phyloP scores from a whole-genome alignment of 352 stramenopile genomes.

The Stephanocyclus meneghinianus region DNA sequence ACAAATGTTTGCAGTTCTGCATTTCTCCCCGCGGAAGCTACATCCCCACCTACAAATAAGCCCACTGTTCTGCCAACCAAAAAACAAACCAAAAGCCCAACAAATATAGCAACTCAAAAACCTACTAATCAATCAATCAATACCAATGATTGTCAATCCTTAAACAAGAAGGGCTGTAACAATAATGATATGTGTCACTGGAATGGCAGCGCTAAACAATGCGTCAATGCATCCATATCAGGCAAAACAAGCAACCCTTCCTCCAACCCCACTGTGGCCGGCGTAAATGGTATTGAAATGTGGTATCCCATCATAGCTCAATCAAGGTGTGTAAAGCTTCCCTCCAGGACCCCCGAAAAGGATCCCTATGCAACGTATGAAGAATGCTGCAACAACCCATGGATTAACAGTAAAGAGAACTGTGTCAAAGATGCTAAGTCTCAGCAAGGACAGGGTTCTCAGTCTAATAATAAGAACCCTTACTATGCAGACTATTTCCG shows the following conservation, averaged over 20 bases:
- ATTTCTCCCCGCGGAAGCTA: background rate
- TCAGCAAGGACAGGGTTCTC: background rate
- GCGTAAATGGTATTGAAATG: background rate
- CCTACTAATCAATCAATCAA: background rate
- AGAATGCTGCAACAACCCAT: conserved; percentile 16
- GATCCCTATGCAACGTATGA: conserved; percentile 14
- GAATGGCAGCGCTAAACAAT: background rate
- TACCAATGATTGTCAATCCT: background rate
- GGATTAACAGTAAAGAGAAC: conserved; percentile 1
- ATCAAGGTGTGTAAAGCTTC: conserved; percentile 6
- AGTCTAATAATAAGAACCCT: background rate
- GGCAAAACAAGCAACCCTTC: background rate
- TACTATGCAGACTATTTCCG: conserved; percentile 22
- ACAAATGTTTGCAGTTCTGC: background rate
- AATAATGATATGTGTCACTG: background rate
- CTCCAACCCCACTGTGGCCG: background rate
- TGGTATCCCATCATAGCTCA: conserved; percentile 17
- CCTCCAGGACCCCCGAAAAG: background rate
- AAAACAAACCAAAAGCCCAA: conserved; percentile 2
- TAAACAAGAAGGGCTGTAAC: conserved; percentile 1
- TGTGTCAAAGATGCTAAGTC: conserved; percentile 17
- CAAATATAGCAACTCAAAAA: background rate
- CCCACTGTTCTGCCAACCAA: background rate
- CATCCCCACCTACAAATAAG: background rate
- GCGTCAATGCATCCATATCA: background rate